Evolutionary conservation across 1,284 basidiomycete genomes (phyloP).

Genomic region (Xerocomus nothofagi): DNA sequence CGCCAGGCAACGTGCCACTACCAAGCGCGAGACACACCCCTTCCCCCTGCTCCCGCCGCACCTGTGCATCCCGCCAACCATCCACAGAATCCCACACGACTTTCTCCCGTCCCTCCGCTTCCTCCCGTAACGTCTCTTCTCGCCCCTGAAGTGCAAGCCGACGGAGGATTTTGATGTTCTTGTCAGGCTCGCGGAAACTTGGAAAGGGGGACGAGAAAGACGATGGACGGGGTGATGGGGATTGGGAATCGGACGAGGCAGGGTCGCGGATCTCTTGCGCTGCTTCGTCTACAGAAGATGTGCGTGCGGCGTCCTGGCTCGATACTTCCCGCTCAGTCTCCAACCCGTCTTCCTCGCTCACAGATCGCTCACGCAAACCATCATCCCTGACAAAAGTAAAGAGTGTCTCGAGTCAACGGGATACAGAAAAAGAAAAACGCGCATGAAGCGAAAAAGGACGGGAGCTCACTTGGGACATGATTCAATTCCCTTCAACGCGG

Average conservation of each 20-base stretch:
- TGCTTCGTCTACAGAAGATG: background rate
- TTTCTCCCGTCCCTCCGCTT: conserved; percentile 28
- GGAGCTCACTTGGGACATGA: background rate
- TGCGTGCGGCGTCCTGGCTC: background rate
- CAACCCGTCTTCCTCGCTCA: background rate
- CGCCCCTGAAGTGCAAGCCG: conserved; percentile 28
- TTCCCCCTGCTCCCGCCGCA: conserved; percentile 2
- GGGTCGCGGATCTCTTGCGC: background rate
- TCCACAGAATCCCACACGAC: conserved; percentile 28
- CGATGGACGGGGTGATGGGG: background rate
- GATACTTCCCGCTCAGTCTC: background rate
- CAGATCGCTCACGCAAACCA: background rate
- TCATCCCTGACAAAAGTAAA: background rate
- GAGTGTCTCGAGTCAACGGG: background rate
- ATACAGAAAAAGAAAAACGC: background rate
- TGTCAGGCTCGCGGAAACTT: conserved; percentile 20
- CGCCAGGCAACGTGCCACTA: conserved; percentile 8
- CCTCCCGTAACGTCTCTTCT: conserved; percentile 26
- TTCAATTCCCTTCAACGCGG: background rate
- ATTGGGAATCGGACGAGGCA: background rate
- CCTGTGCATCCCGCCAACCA: background rate
- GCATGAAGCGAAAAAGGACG: background rate
- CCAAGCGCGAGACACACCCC: background rate
- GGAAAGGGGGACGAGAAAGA: background rate
- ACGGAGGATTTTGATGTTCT: conserved; percentile 18